Conservation (phyloP, 208 protist genomes). For the Phytomonas sp. region DNA sequence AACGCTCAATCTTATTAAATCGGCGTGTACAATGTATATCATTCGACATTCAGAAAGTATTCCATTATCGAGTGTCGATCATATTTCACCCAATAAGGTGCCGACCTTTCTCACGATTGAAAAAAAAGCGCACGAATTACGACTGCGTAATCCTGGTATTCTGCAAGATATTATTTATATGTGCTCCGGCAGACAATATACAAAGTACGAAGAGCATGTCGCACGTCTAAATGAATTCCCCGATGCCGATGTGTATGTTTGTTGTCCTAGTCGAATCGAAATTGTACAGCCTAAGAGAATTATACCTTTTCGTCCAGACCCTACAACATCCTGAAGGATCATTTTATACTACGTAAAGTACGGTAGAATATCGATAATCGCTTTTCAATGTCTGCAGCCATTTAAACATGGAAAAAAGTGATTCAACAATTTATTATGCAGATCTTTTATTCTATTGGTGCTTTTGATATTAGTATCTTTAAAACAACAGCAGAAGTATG, state of each 20-base stretch:
- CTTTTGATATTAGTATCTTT: background rate
- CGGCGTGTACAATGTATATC: slow-evolving; percentile 31
- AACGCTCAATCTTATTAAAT: slow-evolving; percentile 38
- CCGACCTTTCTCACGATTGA: slow-evolving; percentile 58
- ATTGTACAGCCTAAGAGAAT: slow-evolving; percentile 42
- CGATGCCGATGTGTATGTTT: slow-evolving; percentile 79
- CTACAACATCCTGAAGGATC: background rate
- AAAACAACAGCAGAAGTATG: background rate
- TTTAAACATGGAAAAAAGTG: background rate
- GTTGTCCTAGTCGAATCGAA: slow-evolving; percentile 50
- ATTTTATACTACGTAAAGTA: background rate
- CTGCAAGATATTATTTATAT: slow-evolving; percentile 78
- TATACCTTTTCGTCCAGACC: slow-evolving; percentile 9
- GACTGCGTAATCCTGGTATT: slow-evolving; percentile 23
- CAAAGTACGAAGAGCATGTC: slow-evolving; percentile 39
- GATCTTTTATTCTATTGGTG: background rate
- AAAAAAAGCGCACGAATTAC: slow-evolving; percentile 39
- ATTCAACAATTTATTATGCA: background rate
- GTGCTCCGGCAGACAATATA: slow-evolving; percentile 50
- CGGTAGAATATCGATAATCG: background rate
- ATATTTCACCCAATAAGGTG: slow-evolving; percentile 36
- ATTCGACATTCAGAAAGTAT: slow-evolving; percentile 32
- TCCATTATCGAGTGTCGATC: slow-evolving; percentile 33
- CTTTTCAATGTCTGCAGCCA: background rate
- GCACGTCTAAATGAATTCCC: slow-evolving; percentile 43